Evolutionary conservation across 73 alveolate genomes (phyloP).

Genomic region (Uronychia setigera): DNA sequence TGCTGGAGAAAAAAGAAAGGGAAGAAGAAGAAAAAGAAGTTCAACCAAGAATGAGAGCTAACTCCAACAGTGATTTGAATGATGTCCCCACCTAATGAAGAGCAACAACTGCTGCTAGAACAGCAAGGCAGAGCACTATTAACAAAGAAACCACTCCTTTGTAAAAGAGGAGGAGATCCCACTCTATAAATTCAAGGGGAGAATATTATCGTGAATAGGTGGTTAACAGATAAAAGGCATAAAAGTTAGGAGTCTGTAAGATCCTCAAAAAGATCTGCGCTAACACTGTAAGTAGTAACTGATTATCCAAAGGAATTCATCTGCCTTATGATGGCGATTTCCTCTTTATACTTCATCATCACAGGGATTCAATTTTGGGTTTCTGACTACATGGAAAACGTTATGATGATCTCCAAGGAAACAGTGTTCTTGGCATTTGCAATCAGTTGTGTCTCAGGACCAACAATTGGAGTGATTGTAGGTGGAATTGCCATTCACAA

Average conservation of each 20-base stretch:
- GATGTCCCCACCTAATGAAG: no score
- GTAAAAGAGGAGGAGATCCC: background rate
- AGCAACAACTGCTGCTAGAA: no score
- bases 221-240: constrained; percentile 49
- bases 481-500: constrained; percentile 77
- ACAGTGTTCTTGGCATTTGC: constrained; percentile 76
- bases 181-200: background rate
- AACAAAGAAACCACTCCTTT: background rate
- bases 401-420: constrained; percentile 51
- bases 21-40: no score
- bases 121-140: no score
- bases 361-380: constrained; percentile 96
- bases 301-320: constrained; percentile 39
- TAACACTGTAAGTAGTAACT: constrained; percentile 51
- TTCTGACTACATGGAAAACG: constrained; percentile 82
- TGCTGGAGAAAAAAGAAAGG: no score
- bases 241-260: constrained; percentile 60
- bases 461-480: constrained; percentile 84
- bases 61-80: no score
- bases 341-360: constrained; percentile 83
- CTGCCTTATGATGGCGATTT: constrained; percentile 72
- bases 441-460: constrained; percentile 85
- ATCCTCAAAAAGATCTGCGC: constrained; percentile 48
- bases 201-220: constrained; percentile 30
- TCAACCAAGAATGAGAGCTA: no score